These are phyloP conservation scores for Phalaenopsis aphrodite DNA, from an alignment of 106 monocot genomes.

Conservation along the genomic window DNA sequence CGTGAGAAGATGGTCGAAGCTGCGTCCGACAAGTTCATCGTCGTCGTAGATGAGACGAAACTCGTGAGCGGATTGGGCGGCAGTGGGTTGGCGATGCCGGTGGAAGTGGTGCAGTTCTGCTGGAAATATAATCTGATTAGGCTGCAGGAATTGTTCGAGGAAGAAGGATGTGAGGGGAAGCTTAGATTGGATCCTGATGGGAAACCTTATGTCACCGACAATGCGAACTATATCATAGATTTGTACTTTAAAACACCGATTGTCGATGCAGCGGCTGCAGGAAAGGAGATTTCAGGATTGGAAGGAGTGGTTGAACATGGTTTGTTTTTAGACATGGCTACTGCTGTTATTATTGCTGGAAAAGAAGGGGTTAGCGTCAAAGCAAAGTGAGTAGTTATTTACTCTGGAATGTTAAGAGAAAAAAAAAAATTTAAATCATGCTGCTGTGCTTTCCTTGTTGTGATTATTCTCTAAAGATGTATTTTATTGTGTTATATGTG, in stretches of 20 bases:
- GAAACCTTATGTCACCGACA: conserved; percentile 85
- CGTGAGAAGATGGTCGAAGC: conserved; percentile 98
- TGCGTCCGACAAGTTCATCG: conserved; percentile 87
- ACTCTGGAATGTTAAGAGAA: too few species aligned
- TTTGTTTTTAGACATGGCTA: conserved; percentile 85
- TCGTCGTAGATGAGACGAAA: conserved; percentile 87
- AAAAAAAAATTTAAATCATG: too few species aligned
- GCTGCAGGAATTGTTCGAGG: conserved; percentile 81
- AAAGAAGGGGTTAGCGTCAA: conserved; percentile 60
- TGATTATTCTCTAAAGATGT: too few species aligned
- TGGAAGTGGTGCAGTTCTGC: conserved; percentile 97
- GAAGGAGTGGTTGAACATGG: conserved; percentile 98
- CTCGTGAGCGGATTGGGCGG: conserved; percentile 85
- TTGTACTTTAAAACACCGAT: conserved; percentile 89
- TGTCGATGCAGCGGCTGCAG: conserved; percentile 60
- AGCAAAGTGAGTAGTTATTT: conserved; percentile 38
- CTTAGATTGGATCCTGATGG: conserved; percentile 72
- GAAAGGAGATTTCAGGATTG: conserved; percentile 69
- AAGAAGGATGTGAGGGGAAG: conserved; percentile 83
- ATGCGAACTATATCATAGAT: conserved; percentile 94
- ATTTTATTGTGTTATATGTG: too few species aligned
- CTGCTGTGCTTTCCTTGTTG: too few species aligned
- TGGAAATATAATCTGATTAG: conserved; percentile 84
- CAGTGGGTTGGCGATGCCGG: conserved; percentile 93
- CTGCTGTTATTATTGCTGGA: conserved; percentile 87